Conservation (phyloP, 1,139 yeast genomes). For the Komagataea norvegica region DNA sequence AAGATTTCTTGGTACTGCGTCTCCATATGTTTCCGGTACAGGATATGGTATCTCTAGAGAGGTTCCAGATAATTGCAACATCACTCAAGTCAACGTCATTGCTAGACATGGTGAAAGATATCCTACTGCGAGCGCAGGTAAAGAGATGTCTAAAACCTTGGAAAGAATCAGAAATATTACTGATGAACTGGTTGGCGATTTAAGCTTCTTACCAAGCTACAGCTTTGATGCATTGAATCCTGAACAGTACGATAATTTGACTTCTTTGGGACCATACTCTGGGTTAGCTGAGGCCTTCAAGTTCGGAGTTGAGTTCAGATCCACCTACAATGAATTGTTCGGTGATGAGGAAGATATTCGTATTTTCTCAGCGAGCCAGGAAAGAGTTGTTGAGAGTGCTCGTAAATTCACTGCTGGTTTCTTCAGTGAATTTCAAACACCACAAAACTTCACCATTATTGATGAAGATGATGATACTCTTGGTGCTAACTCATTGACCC, state of each 20-base stretch:
- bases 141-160: constrained; percentile 4
- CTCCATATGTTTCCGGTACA: constrained; percentile 42
- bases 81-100: constrained; percentile 43
- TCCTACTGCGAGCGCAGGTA: constrained; percentile 31
- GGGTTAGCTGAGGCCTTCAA: constrained; percentile 17
- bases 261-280: constrained; percentile 20
- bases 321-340: constrained; percentile 7
- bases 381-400: constrained; percentile 22
- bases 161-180: constrained; percentile 10
- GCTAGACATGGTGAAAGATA: constrained; percentile 51
- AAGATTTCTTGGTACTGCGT: constrained; percentile 43
- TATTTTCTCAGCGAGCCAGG: constrained; percentile 18
- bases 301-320: constrained; percentile 18
- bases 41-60: constrained; percentile 43
- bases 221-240: constrained; percentile 14
- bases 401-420: constrained; percentile 21
- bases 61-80: constrained; percentile 37
- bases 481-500: constrained; percentile 37
- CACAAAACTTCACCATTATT: constrained; percentile 8
- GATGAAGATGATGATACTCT: constrained; percentile 27
- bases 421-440: constrained; percentile 13
- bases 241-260: constrained; percentile 14
- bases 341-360: constrained; percentile 6
- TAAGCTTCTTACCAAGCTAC: constrained; percentile 15
- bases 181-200: constrained; percentile 14